A percentile compares a stretch with the other conserved stretches of the same genome.
phyloP scores from a whole-genome alignment of 495 filamentous ascomycete genomes.

The Collariella sp. region DNA sequence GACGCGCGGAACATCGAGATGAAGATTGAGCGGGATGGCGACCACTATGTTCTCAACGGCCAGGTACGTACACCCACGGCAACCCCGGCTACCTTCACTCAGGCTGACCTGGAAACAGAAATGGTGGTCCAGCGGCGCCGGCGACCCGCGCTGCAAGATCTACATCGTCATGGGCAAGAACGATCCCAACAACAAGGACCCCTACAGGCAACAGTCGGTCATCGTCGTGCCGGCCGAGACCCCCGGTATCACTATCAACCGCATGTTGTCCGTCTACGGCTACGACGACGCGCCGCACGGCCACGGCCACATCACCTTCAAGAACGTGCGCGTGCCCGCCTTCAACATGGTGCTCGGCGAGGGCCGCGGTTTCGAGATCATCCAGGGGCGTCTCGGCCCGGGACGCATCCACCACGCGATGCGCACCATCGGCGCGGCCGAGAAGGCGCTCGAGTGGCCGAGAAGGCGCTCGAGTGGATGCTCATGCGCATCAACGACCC shows the following conservation, averaged over 20 bases:
- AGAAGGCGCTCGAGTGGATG: slow-evolving; percentile 80
- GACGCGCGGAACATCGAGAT: slow-evolving; percentile 86
- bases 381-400: slow-evolving; percentile 84
- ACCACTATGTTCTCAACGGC: slow-evolving; percentile 80
- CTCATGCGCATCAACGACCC: slow-evolving; percentile 84
- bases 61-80: slow-evolving; percentile 39
- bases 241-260: slow-evolving; percentile 70
- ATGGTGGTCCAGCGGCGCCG: slow-evolving; percentile 94
- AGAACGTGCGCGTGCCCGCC: slow-evolving; percentile 71
- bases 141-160: slow-evolving; percentile 79
- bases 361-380: slow-evolving; percentile 93
- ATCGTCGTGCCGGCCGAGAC: slow-evolving; percentile 70
- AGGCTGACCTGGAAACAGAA: slow-evolving; percentile 46
- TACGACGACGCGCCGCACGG: slow-evolving; percentile 94
- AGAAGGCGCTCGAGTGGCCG: slow-evolving; percentile 80
- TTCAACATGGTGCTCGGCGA: slow-evolving; percentile 77
- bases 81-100: neutral
- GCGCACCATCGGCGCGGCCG: slow-evolving; percentile 80
- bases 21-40: slow-evolving; percentile 67
- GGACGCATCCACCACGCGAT: slow-evolving; percentile 93
- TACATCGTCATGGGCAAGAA: slow-evolving; percentile 92
- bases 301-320: slow-evolving; percentile 81
- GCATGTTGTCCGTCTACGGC: slow-evolving; percentile 83
- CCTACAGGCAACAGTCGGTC: slow-evolving; percentile 83
- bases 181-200: slow-evolving; percentile 58